Conservation (phyloP, 495 filamentous ascomycete species). For the Hypoxylon lienhwacheense region DNA sequence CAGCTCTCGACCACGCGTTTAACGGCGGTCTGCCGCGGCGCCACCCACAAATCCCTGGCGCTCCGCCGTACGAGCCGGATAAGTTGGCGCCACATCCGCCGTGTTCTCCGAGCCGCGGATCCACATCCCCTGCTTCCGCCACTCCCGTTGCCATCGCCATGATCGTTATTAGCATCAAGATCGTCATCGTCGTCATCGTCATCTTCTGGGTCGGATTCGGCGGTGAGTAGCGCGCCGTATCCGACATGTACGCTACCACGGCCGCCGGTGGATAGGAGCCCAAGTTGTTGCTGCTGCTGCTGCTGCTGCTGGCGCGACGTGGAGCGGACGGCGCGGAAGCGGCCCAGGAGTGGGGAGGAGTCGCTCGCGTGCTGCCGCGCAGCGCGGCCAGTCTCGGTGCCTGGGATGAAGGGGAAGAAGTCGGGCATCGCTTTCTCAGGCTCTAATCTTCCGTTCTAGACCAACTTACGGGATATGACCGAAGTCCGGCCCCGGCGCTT, state of each 20-base stretch:
- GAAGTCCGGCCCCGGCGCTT: too few species aligned
- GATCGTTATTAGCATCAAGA: conserved; percentile 20
- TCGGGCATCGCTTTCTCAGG: conserved; percentile 49
- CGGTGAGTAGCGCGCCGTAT: conserved; percentile 49
- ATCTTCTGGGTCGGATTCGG: conserved; percentile 25
- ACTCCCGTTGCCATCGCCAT: background rate
- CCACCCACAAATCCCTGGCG: conserved; percentile 56
- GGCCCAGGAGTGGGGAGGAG: conserved; percentile 57
- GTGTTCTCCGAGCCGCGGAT: conserved; percentile 16
- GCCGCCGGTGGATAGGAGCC: conserved; percentile 41
- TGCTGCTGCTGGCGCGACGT: conserved; percentile 5
- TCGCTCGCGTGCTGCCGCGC: conserved; percentile 46
- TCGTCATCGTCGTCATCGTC: conserved; percentile 30
- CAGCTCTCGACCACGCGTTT: conserved; percentile 56
- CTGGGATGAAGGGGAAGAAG: conserved; percentile 66
- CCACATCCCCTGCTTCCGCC: conserved; percentile 9
- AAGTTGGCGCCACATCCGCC: conserved; percentile 27
- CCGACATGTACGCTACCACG: conserved; percentile 53
- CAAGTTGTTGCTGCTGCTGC: conserved; percentile 26
- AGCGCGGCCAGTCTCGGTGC: conserved; percentile 52
- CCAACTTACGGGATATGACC: too few species aligned
- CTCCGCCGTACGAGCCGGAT: conserved; percentile 42
- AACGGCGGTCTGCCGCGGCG: conserved; percentile 57
- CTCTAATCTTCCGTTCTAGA: too few species aligned
- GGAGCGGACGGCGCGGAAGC: conserved; percentile 59